Conservation (phyloP, 2,329 filamentous ascomycete genomes). For the Arthrobotrys conoides region DNA sequence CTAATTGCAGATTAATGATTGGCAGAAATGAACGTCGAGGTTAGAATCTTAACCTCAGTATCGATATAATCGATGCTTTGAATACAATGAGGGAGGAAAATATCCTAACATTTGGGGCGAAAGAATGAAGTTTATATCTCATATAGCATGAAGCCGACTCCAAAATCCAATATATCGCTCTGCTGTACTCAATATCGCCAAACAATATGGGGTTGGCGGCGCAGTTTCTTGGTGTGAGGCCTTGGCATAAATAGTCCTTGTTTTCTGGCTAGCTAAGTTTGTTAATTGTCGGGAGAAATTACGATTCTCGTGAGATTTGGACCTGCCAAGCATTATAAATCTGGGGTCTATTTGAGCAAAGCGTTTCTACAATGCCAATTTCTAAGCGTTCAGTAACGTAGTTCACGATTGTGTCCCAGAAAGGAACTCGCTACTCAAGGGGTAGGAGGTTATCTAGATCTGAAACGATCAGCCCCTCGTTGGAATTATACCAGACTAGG, state of each 20-base stretch:
- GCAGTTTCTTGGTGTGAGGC: neutral
- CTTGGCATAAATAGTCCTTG: neutral
- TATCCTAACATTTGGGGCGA: neutral
- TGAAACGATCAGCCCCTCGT: slow-evolving; percentile 8
- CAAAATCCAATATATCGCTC: neutral
- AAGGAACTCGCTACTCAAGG: slow-evolving; percentile 14
- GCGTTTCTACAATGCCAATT: neutral
- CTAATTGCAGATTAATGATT: neutral
- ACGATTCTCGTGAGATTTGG: neutral
- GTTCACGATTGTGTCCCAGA: slow-evolving; percentile 3
- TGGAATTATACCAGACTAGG: neutral
- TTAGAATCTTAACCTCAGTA: neutral
- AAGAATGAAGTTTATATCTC: slow-evolving; percentile 1
- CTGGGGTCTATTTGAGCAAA: slow-evolving; percentile 1
- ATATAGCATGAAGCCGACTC: neutral
- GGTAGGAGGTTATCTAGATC: slow-evolving; percentile 31
- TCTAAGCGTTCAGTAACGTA: neutral
- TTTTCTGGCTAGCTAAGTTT: neutral
- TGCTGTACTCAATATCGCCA: neutral
- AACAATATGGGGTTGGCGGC: neutral
- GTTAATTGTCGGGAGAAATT: slow-evolving; percentile 6
- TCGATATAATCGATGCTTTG: neutral
- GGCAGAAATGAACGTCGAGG: neutral
- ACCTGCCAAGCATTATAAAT: slow-evolving; percentile 11
- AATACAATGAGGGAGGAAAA: neutral